Conservation (phyloP, 495 filamentous ascomycete species). For the Tuber brumale region DNA sequence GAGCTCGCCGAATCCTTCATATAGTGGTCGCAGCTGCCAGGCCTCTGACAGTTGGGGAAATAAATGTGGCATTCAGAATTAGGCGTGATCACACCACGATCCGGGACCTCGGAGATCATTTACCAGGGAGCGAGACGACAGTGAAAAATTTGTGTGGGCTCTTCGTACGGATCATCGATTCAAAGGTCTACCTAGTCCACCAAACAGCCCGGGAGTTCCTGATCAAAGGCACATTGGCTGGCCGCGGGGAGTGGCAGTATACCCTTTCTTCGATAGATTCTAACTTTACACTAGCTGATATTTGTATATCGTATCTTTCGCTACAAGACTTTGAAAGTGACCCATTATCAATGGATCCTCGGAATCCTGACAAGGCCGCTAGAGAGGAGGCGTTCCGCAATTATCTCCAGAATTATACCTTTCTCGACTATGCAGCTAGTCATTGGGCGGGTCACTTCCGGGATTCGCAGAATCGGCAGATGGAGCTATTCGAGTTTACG, state of each 20-base stretch:
- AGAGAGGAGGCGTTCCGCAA: neutral
- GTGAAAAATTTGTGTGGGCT: no score
- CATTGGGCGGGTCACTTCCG: neutral
- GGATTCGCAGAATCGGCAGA: neutral
- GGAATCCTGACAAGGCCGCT: no score
- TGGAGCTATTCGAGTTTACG: neutral
- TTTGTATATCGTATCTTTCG: no score
- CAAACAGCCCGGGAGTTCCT: conserved; percentile 23
- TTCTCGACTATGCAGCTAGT: neutral
- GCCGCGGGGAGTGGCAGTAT: neutral
- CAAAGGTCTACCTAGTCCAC: conserved; percentile 38
- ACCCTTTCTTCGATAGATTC: no score
- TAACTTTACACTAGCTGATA: no score
- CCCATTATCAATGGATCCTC: no score
- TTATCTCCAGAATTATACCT: neutral
- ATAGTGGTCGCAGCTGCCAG: no score
- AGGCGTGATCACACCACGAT: conserved; percentile 25
- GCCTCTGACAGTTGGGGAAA: conserved; percentile 41
- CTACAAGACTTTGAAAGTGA: neutral
- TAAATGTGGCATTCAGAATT: conserved; percentile 45
- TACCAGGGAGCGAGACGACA: no score
- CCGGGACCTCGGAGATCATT: conserved; percentile 33
- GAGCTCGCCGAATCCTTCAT: conserved; percentile 20
- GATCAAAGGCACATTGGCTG: neutral
- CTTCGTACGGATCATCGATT: conserved; percentile 9